These are phyloP conservation scores for Solanum phureja DNA, from an alignment of 257 asterid genomes.

Conservation along the genomic window DNA sequence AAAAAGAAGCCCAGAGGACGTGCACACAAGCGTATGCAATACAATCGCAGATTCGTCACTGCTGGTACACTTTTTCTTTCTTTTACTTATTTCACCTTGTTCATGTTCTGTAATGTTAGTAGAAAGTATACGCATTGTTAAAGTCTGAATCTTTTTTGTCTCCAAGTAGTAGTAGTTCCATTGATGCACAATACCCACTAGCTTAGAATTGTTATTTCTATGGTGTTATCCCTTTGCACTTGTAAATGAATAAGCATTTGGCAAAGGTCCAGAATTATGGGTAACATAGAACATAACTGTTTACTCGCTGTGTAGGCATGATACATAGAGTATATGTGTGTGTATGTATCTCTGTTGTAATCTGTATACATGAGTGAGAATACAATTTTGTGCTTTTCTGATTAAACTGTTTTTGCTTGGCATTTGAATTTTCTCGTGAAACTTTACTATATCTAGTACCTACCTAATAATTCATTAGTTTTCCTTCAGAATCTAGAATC, in stretches of 20 bases:
- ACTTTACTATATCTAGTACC: not conserved
- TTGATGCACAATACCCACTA: not conserved
- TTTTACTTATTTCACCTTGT: not conserved
- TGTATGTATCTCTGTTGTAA: too few species aligned
- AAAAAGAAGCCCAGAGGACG: constrained; percentile 92
- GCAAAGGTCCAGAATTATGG: not conserved
- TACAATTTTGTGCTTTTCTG: not conserved
- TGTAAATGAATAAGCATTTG: not conserved
- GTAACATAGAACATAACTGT: not conserved
- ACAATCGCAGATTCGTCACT: constrained; percentile 88
- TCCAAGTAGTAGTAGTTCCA: not conserved
- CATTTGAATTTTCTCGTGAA: not conserved
- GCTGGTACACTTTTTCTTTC: constrained; percentile 37
- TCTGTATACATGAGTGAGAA: not conserved
- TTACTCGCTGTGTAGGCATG: not conserved
- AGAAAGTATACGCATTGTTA: not conserved
- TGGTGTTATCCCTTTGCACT: not conserved
- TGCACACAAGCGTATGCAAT: constrained; percentile 85
- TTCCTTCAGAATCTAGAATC: not conserved
- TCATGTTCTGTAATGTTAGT: not conserved
- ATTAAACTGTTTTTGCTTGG: not conserved
- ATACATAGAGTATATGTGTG: not conserved
- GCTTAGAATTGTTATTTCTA: not conserved
- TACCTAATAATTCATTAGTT: not conserved
- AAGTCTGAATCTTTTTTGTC: not conserved